phyloP scores from a whole-genome alignment of 805 yeast species.

The Zygosaccharomyces gambellarensis region DNA sequence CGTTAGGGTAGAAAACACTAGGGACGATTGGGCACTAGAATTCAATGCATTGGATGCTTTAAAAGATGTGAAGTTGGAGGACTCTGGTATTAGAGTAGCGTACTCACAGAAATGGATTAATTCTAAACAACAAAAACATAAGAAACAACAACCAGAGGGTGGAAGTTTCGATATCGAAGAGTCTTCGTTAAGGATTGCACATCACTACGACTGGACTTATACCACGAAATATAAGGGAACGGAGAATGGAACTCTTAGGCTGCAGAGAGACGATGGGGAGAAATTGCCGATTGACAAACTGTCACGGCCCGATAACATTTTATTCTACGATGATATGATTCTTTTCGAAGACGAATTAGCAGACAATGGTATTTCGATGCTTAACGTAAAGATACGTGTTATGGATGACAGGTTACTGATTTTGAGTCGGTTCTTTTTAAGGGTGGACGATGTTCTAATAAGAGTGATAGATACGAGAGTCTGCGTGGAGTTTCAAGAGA shows the following conservation, averaged over 20 bases:
- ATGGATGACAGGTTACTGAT: slow-evolving; percentile 77
- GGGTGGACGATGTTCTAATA: slow-evolving; percentile 87
- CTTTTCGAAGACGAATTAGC: slow-evolving; percentile 93
- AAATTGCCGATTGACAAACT: slow-evolving; percentile 68
- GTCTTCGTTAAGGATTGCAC: slow-evolving; percentile 55
- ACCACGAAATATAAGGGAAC: slow-evolving; percentile 74
- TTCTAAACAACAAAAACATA: slow-evolving; percentile 36
- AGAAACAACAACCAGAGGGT: slow-evolving; percentile 9
- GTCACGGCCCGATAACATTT: slow-evolving; percentile 71
- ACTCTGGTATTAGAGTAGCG: slow-evolving; percentile 65
- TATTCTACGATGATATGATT: slow-evolving; percentile 83
- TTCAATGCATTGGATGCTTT: slow-evolving; percentile 75
- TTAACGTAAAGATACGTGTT: slow-evolving; percentile 76
- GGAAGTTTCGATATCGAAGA: slow-evolving; percentile 29
- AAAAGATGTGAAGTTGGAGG: slow-evolving; percentile 46
- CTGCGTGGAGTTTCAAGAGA: slow-evolving; percentile 58
- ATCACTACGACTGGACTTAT: slow-evolving; percentile 97
- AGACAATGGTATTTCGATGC: slow-evolving; percentile 85
- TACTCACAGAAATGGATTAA: slow-evolving; percentile 81
- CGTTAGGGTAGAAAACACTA: slow-evolving; percentile 46
- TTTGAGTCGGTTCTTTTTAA: slow-evolving; percentile 69
- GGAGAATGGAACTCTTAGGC: slow-evolving; percentile 9
- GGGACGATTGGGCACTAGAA: slow-evolving; percentile 43
- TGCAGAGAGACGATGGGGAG: slow-evolving; percentile 31
- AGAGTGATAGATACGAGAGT: slow-evolving; percentile 81